Evolutionary conservation across 306 rosid genomes (phyloP).

Genomic region (Gynostemma pentaphyllum): DNA sequence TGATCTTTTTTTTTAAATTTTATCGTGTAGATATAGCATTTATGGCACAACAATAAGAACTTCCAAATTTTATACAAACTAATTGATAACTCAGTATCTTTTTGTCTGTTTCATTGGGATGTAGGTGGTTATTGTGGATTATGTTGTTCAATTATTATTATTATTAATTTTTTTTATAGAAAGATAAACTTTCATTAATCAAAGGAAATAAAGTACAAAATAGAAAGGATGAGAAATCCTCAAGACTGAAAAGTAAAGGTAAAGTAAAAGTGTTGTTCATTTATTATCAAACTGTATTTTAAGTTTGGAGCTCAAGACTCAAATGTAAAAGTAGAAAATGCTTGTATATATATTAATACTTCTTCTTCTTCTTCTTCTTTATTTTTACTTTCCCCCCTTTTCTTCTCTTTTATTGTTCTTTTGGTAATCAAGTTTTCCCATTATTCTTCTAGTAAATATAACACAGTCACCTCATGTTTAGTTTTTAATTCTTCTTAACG

Average conservation of each 20-base stretch:
- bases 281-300: background rate
- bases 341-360: background rate
- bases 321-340: background rate
- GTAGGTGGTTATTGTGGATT: background rate
- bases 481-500: constrained; percentile 2
- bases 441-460: background rate
- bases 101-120: background rate
- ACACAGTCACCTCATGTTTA: constrained; percentile 7
- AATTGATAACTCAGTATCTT: background rate
- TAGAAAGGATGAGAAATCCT: too few species aligned
- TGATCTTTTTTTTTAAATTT: background rate
- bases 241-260: too few species aligned
- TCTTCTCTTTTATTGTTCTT: background rate
- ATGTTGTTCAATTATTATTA: background rate
- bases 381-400: background rate
- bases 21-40: background rate
- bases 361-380: background rate
- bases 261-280: too few species aligned
- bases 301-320: background rate
- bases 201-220: too few species aligned
- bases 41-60: background rate
- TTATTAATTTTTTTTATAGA: too few species aligned
- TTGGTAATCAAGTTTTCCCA: background rate
- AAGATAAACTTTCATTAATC: too few species aligned
- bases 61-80: background rate